Conservation (phyloP, 1,139 yeast genomes). For the Scheffersomyces segobiensis region DNA sequence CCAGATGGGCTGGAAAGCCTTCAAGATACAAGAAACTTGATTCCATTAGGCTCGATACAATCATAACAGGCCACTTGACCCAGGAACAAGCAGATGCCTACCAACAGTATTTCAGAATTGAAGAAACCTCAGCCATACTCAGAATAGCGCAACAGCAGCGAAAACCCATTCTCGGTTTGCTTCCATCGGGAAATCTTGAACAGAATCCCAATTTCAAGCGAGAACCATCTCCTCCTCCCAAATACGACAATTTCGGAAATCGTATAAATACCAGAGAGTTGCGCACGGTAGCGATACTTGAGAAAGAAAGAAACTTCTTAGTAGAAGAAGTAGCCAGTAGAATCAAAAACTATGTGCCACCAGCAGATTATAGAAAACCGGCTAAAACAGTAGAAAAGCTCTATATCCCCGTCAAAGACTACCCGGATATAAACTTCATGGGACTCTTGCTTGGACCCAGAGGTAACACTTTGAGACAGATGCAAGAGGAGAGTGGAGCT, state of each 20-base stretch:
- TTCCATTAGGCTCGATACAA: conserved; percentile 37
- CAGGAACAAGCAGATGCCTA: conserved; percentile 86
- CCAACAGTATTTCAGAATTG: conserved; percentile 71
- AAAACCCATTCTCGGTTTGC: conserved; percentile 38
- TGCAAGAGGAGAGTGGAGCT: conserved; percentile 86
- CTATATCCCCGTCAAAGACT: conserved; percentile 81
- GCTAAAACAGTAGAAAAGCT: conserved; percentile 73
- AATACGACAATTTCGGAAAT: conserved; percentile 78
- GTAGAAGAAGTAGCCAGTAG: conserved; percentile 71
- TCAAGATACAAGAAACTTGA: conserved; percentile 32
- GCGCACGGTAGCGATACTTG: conserved; percentile 60
- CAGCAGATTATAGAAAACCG: conserved; percentile 76
- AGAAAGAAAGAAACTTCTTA: conserved; percentile 75
- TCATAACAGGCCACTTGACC: conserved; percentile 58
- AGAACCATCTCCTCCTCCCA: conserved; percentile 93
- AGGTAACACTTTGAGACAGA: conserved; percentile 80
- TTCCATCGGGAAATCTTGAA: conserved; percentile 35
- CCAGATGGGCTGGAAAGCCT: conserved; percentile 49
- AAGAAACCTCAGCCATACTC: conserved; percentile 59
- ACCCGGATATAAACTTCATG: conserved; percentile 90
- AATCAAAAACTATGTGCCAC: conserved; percentile 81
- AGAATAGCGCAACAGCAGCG: conserved; percentile 54
- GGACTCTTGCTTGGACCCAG: conserved; percentile 94
- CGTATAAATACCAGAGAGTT: conserved; percentile 83
- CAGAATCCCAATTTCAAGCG: conserved; percentile 36